phyloP scores from a whole-genome alignment of 768 basidiomycete species.

The Hygrocybe coccinea region DNA sequence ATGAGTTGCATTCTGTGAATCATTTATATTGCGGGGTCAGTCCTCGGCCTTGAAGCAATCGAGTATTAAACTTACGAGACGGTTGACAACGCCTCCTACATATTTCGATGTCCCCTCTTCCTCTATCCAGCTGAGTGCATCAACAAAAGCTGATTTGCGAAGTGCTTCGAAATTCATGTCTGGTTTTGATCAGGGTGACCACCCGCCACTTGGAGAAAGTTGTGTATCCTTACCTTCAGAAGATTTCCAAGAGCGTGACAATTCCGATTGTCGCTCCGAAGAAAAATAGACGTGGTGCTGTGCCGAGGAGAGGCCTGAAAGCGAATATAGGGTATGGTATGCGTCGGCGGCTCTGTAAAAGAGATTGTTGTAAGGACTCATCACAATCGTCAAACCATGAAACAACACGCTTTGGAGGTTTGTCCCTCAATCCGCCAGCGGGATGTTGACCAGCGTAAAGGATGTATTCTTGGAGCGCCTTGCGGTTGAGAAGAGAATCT shows the following conservation, averaged over 20 bases:
- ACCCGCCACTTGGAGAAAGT: not conserved
- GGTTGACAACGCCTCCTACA: constrained; percentile 58
- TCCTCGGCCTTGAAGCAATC: not conserved
- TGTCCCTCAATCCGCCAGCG: constrained; percentile 85
- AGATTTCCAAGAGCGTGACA: constrained; percentile 38
- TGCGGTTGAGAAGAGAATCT: constrained; percentile 53
- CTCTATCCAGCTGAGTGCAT: constrained; percentile 61
- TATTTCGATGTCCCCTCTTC: constrained; percentile 54
- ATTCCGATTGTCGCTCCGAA: constrained; percentile 26
- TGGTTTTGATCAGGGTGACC: constrained; percentile 25
- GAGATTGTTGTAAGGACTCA: not conserved
- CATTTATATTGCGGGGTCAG: not conserved
- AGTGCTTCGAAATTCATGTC: constrained; percentile 28
- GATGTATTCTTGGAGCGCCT: constrained; percentile 83
- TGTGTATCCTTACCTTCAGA: not conserved
- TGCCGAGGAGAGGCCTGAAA: constrained; percentile 83
- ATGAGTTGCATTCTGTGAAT: constrained; percentile 69
- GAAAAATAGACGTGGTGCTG: constrained; percentile 72
- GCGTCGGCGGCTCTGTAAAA: constrained; percentile 79
- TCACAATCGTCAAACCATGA: not conserved
- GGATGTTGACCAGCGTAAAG: constrained; percentile 81
- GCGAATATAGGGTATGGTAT: constrained; percentile 92
- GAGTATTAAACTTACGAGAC: constrained; percentile 51
- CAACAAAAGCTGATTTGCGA: constrained; percentile 42
- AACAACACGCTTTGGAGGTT: constrained; percentile 79